Percentiles rank a stretch among this genome's conserved stretches.
Evolutionary conservation across 805 yeast species (phyloP).

Genomic region (Wickerhamiella domercqiae): DNA sequence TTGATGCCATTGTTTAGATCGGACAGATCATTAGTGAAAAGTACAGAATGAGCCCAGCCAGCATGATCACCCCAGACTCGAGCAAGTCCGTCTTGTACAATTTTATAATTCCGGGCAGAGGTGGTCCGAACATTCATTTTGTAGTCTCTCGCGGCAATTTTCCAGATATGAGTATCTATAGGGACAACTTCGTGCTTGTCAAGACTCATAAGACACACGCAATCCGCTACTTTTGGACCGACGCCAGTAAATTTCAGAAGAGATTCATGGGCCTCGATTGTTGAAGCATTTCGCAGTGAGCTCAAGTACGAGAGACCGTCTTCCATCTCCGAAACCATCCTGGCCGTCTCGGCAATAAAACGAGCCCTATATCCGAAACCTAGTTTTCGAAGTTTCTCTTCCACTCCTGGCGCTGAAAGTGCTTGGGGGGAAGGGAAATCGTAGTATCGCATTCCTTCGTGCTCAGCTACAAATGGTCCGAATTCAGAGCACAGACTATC

Average conservation of each 20-base stretch:
- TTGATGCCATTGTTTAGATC: conserved; percentile 60
- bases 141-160: conserved; percentile 75
- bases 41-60: conserved; percentile 97
- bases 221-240: conserved; percentile 97
- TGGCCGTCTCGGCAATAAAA: conserved; percentile 67
- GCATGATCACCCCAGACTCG: conserved; percentile 79
- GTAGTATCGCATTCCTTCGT: conserved; percentile 42
- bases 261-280: conserved; percentile 40
- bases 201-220: conserved; percentile 83
- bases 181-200: conserved; percentile 83
- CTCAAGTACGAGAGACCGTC: conserved; percentile 25
- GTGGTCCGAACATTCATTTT: conserved; percentile 29
- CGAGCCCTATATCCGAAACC: conserved; percentile 87
- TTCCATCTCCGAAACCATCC: conserved; percentile 29
- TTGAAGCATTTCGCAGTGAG: conserved; percentile 31
- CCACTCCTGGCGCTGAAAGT: conserved; percentile 31
- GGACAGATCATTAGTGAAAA: conserved; percentile 69
- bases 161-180: conserved; percentile 87
- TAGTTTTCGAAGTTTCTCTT: conserved; percentile 29
- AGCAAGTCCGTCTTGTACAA: conserved; percentile 44
- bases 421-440: conserved; percentile 59
- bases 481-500: conserved; percentile 54
- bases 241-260: conserved; percentile 66
- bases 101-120: conserved; percentile 33
- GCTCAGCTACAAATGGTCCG: conserved; percentile 44